Evolutionary conservation across 2,329 filamentous ascomycete genomes (phyloP), one percentile per base, ranked within the genome.

Genomic region (Alternaria solani): DNA sequence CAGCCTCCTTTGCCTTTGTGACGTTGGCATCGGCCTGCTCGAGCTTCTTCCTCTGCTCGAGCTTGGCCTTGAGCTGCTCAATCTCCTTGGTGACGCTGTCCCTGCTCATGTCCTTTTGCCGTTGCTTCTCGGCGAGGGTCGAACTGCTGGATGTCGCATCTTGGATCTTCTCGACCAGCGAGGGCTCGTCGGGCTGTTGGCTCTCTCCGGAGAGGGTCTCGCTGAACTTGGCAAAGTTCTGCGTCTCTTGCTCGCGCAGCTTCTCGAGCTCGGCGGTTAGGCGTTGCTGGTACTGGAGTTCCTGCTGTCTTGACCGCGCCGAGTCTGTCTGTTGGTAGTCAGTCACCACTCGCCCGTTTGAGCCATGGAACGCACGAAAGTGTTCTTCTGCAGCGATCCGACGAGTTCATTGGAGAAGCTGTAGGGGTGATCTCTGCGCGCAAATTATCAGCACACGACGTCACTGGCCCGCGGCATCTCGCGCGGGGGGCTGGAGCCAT

Each of bases 211-310:
- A 83, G 63, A 89, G 81, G 69, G 88, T 88, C 63, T 91, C 87
- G 74, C 90, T 87, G 62, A 92, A 87, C 59, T 88, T 83, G 68
- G 85, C 84, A 65, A 97, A 89, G 60, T 89, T 87, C 51, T 88
- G 85, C 66, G 87, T 81, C 77, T 94, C 90, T 70, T 89, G 83
- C 65, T 88, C 85, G 77, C 89, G 89, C 66, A 97, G 88, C 70
- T 89, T 89, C 80, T 90, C 88, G 68, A 98, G 92, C 82, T 97
- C 94, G 72, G 88, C 85, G 73, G 90, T 88, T 62, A 97, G 92
- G 80, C 94, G 94, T 76, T 88, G 83, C 83, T 97, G 94, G 79
- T 97, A 89, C 73, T 94, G 90, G 65, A 95, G 88, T 82, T 98
- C 94, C 79, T 93, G 83, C 75, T 89, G 85, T 81, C 92, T 92